A percentile compares a stretch with the other conserved stretches of the same genome.
phyloP scores from a whole-genome alignment of 495 filamentous ascomycete genomes.

The Penicillium coprophilum region DNA sequence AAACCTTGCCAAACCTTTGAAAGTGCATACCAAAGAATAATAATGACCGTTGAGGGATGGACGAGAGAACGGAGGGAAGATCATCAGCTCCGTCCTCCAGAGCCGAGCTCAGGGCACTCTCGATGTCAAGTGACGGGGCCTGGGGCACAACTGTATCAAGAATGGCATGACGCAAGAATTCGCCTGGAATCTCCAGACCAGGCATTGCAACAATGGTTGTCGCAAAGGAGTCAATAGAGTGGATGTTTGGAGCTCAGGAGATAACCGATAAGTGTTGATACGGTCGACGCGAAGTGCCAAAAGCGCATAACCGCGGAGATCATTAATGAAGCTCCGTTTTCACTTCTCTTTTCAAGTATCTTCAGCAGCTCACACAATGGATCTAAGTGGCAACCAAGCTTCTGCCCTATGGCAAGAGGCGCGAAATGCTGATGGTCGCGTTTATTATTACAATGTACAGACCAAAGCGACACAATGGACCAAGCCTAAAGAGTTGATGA shows the following conservation, averaged over 20 bases:
- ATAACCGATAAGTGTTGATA: conserved; percentile 22
- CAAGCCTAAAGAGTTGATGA: conserved; percentile 90
- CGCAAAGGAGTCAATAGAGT: conserved; percentile 29
- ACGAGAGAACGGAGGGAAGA: conserved; percentile 46
- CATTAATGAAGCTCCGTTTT: conserved; percentile 27
- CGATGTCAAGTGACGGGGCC: conserved; percentile 62
- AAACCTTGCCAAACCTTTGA: conserved; percentile 11
- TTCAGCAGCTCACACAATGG: conserved; percentile 51
- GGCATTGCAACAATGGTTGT: conserved; percentile 38
- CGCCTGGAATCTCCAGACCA: conserved; percentile 44
- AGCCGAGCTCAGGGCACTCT: conserved; percentile 53
- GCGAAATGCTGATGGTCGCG: conserved; percentile 74
- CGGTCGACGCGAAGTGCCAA: conserved; percentile 26
- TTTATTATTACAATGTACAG: conserved; percentile 90
- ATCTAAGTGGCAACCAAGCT: conserved; percentile 56
- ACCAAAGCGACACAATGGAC: conserved; percentile 93
- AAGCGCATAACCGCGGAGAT: conserved; percentile 33
- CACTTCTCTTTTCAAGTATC: conserved; percentile 11
- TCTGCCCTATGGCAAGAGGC: conserved; percentile 77
- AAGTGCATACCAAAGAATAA: conserved; percentile 70
- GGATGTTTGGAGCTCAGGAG: conserved; percentile 13
- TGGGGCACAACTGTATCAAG: conserved; percentile 78
- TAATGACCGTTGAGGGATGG: conserved; percentile 52
- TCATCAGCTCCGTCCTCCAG: conserved; percentile 49
- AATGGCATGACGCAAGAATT: conserved; percentile 69